Evolutionary conservation across 768 basidiomycete species (phyloP).

Genomic region (Artomyces pyxidatus): DNA sequence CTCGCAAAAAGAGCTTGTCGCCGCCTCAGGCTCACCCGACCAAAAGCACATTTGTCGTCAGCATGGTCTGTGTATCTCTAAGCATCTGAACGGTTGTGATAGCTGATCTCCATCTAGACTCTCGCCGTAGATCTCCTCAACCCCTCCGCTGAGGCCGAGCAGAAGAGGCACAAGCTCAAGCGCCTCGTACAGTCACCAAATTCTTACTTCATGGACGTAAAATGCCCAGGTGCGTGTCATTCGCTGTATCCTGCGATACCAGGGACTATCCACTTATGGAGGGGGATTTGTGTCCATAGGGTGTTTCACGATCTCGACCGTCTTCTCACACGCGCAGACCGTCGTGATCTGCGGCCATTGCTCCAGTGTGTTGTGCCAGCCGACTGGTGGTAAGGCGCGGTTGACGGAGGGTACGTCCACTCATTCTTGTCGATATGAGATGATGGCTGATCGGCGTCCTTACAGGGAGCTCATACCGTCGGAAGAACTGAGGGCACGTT

Average conservation of each 20-base stretch:
- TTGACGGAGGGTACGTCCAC: conserved; percentile 84
- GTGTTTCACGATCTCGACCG: conserved; percentile 92
- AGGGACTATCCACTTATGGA: background rate
- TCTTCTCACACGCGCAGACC: conserved; percentile 99
- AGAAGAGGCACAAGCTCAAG: conserved; percentile 96
- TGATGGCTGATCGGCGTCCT: background rate
- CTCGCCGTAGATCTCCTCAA: conserved; percentile 98
- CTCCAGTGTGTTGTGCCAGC: conserved; percentile 93
- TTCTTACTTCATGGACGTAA: conserved; percentile 99
- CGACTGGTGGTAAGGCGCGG: conserved; percentile 95
- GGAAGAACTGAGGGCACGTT: conserved; percentile 63
- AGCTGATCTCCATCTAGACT: conserved; percentile 41
- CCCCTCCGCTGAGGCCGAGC: conserved; percentile 82
- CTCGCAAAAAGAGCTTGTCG: conserved; percentile 4
- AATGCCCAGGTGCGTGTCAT: conserved; percentile 77
- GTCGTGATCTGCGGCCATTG: conserved; percentile 93
- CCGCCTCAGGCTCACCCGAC: background rate
- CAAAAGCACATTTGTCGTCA: background rate
- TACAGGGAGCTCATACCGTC: conserved; percentile 93
- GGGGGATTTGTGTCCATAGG: conserved; percentile 35
- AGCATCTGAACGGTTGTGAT: background rate
- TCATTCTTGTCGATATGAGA: conserved; percentile 1
- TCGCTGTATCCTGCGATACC: conserved; percentile 9
- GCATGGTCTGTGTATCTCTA: background rate
- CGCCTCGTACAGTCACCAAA: conserved; percentile 97